Evolutionary conservation across 495 filamentous ascomycete genomes (phyloP), one percentile per base, ranked within the genome.

Genomic region (Rhizodiscina lignyota): DNA sequence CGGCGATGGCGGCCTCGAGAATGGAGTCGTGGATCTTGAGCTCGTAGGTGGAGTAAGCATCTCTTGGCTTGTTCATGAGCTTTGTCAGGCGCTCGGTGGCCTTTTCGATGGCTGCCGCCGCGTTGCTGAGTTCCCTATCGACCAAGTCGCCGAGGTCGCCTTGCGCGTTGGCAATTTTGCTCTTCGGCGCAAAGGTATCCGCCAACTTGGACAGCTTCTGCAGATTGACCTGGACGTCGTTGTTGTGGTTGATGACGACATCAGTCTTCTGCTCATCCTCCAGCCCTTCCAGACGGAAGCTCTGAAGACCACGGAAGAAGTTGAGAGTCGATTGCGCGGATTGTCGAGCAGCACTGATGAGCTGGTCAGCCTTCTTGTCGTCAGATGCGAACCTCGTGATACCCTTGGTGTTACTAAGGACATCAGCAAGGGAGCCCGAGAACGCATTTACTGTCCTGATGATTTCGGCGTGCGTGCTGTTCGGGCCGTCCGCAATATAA

Each of bases 1-100:
- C 83, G 1, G 91, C 89, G 54, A 87, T 77, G 13, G 89, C 89
- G 18, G 89, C 87, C 43, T 87, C 83, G 31, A 97, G 67, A 45
- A 97, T 94, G 1, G 77, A 78, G 44, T 94, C 91, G 61, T 94
- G 83, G 49, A 97, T 91, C 38, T 72, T 75, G 32, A 96, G 70
- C 53, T 96, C 89, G 55, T 94, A 94, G 1, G 87, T 96, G n/a
- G 83, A 81, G 63, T 86, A 96, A 10, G 79, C 76, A 43, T 93
- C 89, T 36, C 83, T 77, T 12, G 83, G 80, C 66, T 97, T 96
- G 55, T 80, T 92, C 69, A 72, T 80, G 35, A 97, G 70, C 59
- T 83, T 92, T 31, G 79, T 78, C 32, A 97, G 66, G 18, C 87
- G 77, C 39, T 79, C 81, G 1, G 83, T 78, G 3, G 89, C 89